These are phyloP conservation scores for Claviceps purpurea DNA, from an alignment of 2,329 filamentous ascomycete genomes.

Conservation along the genomic window DNA sequence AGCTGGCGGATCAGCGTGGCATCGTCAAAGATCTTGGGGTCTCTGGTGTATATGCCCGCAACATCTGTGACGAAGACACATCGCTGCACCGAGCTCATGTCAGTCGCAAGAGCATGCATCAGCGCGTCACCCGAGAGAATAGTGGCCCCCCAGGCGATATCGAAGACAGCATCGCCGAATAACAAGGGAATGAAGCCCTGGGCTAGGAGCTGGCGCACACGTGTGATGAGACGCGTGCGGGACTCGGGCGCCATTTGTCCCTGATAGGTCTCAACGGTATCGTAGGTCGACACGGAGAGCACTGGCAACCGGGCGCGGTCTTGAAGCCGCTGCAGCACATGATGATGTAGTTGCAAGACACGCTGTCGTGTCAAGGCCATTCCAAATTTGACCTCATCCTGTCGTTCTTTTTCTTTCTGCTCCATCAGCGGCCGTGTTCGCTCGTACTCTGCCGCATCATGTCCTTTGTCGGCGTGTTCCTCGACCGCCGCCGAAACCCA, in stretches of 20 bases:
- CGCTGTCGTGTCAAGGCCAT: constrained; percentile 3
- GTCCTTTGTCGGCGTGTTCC: not conserved
- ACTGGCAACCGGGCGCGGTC: not conserved
- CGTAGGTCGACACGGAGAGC: constrained; percentile 2
- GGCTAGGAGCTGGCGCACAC: not conserved
- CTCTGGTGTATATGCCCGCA: constrained; percentile 2
- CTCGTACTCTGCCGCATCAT: not conserved
- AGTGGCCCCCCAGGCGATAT: not conserved
- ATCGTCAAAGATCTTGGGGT: not conserved
- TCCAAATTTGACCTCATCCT: not conserved
- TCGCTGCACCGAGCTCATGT: not conserved
- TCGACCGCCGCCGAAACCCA: not conserved
- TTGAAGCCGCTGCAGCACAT: constrained; percentile 1
- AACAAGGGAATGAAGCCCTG: constrained; percentile 2
- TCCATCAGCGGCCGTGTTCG: not conserved
- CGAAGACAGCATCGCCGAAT: constrained; percentile 4
- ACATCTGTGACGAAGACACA: constrained; percentile 5
- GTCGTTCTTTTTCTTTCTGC: not conserved
- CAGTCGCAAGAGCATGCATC: constrained; percentile 1
- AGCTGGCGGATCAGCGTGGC: not conserved
- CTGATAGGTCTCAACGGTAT: constrained; percentile 3
- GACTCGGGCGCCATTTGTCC: not conserved
- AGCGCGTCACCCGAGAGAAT: constrained; percentile 5
- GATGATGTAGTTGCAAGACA: constrained; percentile 1
- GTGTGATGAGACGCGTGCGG: not conserved